Percentiles rank a stretch among this genome's conserved stretches.
These are phyloP conservation scores for Calocera viscosa DNA, from an alignment of 768 basidiomycete genomes.

Conservation along the genomic window DNA sequence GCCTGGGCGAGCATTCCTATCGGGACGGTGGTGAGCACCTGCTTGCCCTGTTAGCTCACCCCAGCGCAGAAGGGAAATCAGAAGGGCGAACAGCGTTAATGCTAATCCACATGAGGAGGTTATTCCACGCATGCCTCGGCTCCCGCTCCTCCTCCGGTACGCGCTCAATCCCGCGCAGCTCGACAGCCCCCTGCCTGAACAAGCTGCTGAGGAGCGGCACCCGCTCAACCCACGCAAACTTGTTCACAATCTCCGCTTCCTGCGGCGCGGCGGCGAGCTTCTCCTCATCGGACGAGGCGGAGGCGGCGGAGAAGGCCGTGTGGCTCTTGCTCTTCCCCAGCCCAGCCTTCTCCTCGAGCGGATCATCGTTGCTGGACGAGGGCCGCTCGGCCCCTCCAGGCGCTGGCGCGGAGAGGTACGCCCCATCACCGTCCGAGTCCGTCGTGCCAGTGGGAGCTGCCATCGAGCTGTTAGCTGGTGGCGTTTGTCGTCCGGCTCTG, in stretches of 20 bases:
- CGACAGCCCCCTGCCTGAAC: conserved; percentile 36
- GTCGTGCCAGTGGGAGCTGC: too few species aligned
- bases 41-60: conserved; percentile 29
- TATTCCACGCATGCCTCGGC: conserved; percentile 35
- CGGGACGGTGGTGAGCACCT: conserved; percentile 38
- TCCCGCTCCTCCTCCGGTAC: conserved; percentile 40
- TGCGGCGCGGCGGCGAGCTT: neutral
- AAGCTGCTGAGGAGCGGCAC: conserved; percentile 28
- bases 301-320: neutral
- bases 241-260: neutral
- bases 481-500: too few species aligned
- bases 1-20: conserved; percentile 40
- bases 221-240: conserved; percentile 3
- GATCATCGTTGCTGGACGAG: too few species aligned
- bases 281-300: neutral
- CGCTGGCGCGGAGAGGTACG: neutral
- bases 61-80: conserved; percentile 10
- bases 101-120: conserved; percentile 14
- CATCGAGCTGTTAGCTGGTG: too few species aligned
- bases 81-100: conserved; percentile 20
- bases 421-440: neutral
- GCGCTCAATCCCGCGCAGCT: conserved; percentile 44
- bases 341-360: neutral
- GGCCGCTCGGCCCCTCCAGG: neutral
- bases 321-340: neutral